These are phyloP conservation scores for Peronospora farinosa DNA, from an alignment of 352 stramenopile species.

Conservation along the genomic window DNA sequence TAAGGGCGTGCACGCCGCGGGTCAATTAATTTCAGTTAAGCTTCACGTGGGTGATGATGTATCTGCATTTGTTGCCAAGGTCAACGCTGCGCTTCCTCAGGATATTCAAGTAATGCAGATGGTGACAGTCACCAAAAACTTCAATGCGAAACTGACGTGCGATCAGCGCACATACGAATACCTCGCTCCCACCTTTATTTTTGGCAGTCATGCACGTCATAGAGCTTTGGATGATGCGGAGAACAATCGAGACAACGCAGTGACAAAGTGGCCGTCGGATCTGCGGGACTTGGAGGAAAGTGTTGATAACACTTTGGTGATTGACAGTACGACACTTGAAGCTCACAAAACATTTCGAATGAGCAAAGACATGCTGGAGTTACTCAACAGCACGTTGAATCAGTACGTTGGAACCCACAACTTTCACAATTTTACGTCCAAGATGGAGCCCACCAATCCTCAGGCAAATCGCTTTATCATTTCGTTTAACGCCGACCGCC, in stretches of 20 bases:
- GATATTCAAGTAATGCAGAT: constrained; percentile 84
- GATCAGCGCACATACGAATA: constrained; percentile 89
- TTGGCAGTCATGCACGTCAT: constrained; percentile 33
- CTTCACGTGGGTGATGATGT: constrained; percentile 79
- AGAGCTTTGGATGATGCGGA: constrained; percentile 1
- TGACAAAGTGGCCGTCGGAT: constrained; percentile 29
- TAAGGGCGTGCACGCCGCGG: constrained; percentile 87
- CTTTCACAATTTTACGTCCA: constrained; percentile 97
- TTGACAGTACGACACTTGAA: constrained; percentile 55
- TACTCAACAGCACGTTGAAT: constrained; percentile 50
- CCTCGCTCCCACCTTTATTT: constrained; percentile 85
- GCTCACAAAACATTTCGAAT: constrained; percentile 73
- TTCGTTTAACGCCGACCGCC: constrained; percentile 74
- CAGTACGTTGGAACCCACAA: constrained; percentile 87
- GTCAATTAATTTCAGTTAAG: constrained; percentile 81
- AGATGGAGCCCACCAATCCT: constrained; percentile 73
- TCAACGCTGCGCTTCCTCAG: constrained; percentile 64
- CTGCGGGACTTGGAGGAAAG: constrained; percentile 41
- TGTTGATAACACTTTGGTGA: constrained; percentile 35
- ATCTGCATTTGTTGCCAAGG: constrained; percentile 48
- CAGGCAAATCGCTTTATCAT: constrained; percentile 91
- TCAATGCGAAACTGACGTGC: constrained; percentile 87
- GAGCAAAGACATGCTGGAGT: constrained; percentile 39
- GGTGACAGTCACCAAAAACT: constrained; percentile 86
- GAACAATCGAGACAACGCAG: constrained; percentile 5